Base-by-base conservation (phyloP, 2,329 filamentous ascomycete genomes). In the Talaromyces atroroseus region DNA sequence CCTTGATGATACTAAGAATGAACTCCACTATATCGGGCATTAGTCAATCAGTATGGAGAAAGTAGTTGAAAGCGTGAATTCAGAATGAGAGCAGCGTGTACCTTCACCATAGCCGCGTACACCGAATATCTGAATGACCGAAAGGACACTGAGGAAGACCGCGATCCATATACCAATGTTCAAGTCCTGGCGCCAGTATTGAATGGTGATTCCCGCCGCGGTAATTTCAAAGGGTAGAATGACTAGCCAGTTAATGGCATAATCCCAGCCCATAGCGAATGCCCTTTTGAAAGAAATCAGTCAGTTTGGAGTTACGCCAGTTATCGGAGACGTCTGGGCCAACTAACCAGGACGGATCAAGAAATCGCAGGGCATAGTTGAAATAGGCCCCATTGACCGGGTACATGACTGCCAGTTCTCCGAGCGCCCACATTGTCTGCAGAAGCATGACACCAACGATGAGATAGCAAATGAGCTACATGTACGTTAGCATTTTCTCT, bases 221-320 rank as follows among this genome's bases (percentile, higher is more conserved):
- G 78, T 79, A 29, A 95, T 85, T 69, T 95, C 90, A 48, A 95
- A 79, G 0, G 90, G 90, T 24, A 95, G 71, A 0, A 92, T 84
- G 44, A 89, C 82, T 1, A 94, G 80, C 90, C 91, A 95, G 71
- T 91, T 87, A 61, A 95, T 72, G 5, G 88, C 89, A 68, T 95
- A 94, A 54, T 75, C 71, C 74, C 74, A 76, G 16, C 74, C 74
- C 66, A 76, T 73, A 23, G 73, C 73, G 52, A 76, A 76, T 2
- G 73, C 74, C 74, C 78, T 66, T 26, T 4, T 7, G n/a, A 26
- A 26, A 4, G 21, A 49, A 16, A n/a, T 16, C 20, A 14, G 20
- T 52, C 20, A 52, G 36, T 52, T 11, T 20, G 20, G 14, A 16
- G 8, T 10, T 50, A 23, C 34, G 11, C 1, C 11, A 14, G 21